Evolutionary conservation across 768 basidiomycete species (phyloP), one percentile per base, ranked within the genome.

Genomic region (Serendipita indica): DNA sequence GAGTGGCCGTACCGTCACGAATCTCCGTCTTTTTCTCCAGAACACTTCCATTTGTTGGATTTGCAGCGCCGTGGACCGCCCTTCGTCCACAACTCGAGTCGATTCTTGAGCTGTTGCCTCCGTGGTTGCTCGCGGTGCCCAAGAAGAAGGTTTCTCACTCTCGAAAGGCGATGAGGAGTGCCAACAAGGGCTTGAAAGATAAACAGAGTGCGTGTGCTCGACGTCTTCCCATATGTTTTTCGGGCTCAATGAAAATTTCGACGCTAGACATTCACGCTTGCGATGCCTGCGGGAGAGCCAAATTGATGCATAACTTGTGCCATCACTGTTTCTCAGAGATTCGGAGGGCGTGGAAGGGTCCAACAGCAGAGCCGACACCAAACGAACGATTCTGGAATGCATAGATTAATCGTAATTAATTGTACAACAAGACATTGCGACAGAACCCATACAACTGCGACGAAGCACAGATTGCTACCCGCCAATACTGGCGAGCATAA

Each of bases 341-440:
- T 54, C 82, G 72, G 60, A 73, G 83, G 59, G 74, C 73, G 65
- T 88, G 79, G 79, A 86, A 87, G 65, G 64, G 49, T n/a, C 49
- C 49, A 33, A 30, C 30, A 25, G 16, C 3, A 18, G 49, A 54
- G 3, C 5, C 32, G 22, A 18, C 22, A 54, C 22, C 49, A 2
- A 54, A 54, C 2, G 49, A 54, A 27, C 20, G 49, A 54, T 54
- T 18, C 22, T 54, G 49, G 49, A 54, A 54, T 54, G 49, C 49
- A 54, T 54, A 54, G 49, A 54, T 14, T 14, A 46, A 13, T 43
- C 41, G 27, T 54, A 25, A 28, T 27, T 25, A 64, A 58, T 71
- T 89, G 83, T 89, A 84, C 84, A 81, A 87, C 86, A 78, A 80
- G 84, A 88, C 86, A 87, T 88, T 89, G 87, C 87, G 84, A 77